phyloP scores from a whole-genome alignment of 2,329 filamentous ascomycete species.

The Parafenestella ontariensis region DNA sequence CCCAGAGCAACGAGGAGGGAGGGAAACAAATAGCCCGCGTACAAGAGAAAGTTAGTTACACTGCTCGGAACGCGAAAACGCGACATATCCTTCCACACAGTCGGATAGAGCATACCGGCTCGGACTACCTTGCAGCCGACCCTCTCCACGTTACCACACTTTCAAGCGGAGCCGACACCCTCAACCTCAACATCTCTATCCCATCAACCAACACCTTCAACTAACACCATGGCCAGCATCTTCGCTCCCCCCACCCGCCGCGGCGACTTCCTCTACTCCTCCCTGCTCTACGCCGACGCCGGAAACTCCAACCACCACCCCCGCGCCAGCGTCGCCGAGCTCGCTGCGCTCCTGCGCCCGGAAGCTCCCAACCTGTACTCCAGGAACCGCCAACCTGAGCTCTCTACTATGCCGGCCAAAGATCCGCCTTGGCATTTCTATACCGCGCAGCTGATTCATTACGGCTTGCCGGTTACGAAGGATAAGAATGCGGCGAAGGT shows the following conservation, averaged over 20 bases:
- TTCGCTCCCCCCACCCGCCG: conserved; percentile 22
- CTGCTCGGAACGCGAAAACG: no score
- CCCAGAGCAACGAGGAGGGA: no score
- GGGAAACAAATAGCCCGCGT: no score
- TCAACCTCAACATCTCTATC: no score
- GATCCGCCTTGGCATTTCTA: conserved; percentile 68
- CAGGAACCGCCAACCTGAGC: conserved; percentile 12
- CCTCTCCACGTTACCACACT: no score
- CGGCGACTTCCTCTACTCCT: conserved; percentile 39
- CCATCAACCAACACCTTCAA: no score
- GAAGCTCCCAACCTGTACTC: conserved; percentile 20
- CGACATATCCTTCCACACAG: no score
- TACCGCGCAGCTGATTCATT: conserved; percentile 68
- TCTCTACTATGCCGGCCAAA: conserved; percentile 26
- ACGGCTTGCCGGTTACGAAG: conserved; percentile 64
- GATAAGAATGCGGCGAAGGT: conserved; percentile 66
- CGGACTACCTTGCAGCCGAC: no score
- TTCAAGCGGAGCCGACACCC: no score
- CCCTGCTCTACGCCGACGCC: conserved; percentile 38
- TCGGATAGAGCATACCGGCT: no score
- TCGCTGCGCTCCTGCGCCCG: conserved; percentile 38
- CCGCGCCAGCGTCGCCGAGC: conserved; percentile 39
- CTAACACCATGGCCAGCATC: no score
- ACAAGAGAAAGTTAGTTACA: no score
- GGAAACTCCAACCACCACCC: conserved; percentile 42